Base-by-base conservation (phyloP, 2,329 filamentous ascomycete genomes). In the Golovinomyces cichoracearum region DNA sequence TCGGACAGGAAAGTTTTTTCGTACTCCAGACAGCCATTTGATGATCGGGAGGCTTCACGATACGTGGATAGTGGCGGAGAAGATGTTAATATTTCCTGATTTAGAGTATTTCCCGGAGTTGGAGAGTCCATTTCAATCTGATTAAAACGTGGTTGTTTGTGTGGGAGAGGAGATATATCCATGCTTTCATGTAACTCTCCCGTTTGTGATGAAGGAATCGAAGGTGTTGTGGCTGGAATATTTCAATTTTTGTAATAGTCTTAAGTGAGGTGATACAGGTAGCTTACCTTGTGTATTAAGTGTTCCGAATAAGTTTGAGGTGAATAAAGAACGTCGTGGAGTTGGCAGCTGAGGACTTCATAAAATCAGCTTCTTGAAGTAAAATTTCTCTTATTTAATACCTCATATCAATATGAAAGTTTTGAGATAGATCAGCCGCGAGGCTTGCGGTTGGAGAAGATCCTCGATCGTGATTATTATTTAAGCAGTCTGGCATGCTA, bases 391-490 rank as follows among this genome's bases (percentile, higher is more conserved):
- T 15, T 3, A 9, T 19, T 25, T 48, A 72, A 56, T 69, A 94
- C 88, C 86, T 94, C 60, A 80, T 84, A 64, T 94, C 86, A 62
- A 95, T 82, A 62, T 88, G 82, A 63, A 95, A 93, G 68, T 95
- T 98, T 62, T 93, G 85, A 50, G 86, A 94, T 57, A 95, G 72
- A 65, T 98, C 90, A 53, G 85, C 86, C 38, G 86, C 88, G 56
- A 98, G 68, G 60, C 83, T 93, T 48, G 84, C 78, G 31, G 85
- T 86, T 5, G 90, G 90, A 50, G 90, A 98, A 19, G 86, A 93
- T 45, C 84, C 83, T 56, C 76, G 76, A 58, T 83, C 69, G 48
- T 80, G 73, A 61, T 83, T 85, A 57, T 81, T 64, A 58, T 72
- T 78, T 67, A 95, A 93, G 67, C 90, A 93, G 63, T 93, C 86